Conservation (phyloP, 805 yeast species). For the Ogataea corticis region DNA sequence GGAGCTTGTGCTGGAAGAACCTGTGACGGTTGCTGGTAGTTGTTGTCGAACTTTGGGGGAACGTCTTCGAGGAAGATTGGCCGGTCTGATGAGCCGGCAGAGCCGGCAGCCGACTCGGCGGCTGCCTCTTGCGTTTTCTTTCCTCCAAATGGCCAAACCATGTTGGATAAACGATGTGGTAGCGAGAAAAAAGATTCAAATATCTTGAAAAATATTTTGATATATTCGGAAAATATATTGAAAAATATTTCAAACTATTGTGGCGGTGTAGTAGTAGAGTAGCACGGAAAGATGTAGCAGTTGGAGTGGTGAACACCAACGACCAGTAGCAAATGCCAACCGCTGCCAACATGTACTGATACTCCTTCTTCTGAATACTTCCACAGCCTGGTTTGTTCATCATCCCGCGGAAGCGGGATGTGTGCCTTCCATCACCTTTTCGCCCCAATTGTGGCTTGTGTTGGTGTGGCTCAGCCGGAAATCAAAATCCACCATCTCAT, state of each 20-base stretch:
- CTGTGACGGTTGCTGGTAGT: slow-evolving; percentile 7
- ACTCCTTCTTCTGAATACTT: no score
- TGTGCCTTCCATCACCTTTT: no score
- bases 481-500: not conserved
- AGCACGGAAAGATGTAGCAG: no score
- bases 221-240: no score
- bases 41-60: slow-evolving; percentile 45
- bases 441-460: no score
- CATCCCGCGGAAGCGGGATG: no score
- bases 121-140: slow-evolving; percentile 2
- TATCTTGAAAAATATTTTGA: not conserved
- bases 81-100: slow-evolving; percentile 7
- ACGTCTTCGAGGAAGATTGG: slow-evolving; percentile 49
- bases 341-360: no score
- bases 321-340: no score
- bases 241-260: not conserved
- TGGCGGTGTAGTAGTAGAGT: not conserved
- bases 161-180: slow-evolving; percentile 1
- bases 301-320: no score
- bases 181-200: not conserved
- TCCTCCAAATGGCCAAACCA: slow-evolving; percentile 27
- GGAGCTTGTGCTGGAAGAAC: slow-evolving; percentile 19
- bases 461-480: no score
- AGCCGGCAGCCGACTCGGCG: slow-evolving; percentile 6
- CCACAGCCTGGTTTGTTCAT: no score